Evolutionary conservation across 2,329 filamentous ascomycete species (phyloP).

Genomic region (Talaromyces sp.): DNA sequence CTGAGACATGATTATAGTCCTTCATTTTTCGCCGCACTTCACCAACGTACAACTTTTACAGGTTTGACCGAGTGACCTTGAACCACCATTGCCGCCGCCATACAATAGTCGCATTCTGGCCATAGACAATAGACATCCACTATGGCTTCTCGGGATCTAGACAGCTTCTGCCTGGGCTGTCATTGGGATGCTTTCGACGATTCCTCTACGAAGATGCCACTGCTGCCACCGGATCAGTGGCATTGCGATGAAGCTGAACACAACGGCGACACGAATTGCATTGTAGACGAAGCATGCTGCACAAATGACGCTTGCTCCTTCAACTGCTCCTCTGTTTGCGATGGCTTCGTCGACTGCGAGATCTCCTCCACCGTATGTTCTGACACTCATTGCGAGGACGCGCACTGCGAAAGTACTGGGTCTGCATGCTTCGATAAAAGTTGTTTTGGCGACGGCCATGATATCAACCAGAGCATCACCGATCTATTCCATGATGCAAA

Average conservation of each 20-base stretch:
- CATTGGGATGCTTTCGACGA: constrained; percentile 36
- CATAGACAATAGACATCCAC: not conserved
- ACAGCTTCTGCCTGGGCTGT: constrained; percentile 38
- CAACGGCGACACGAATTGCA: constrained; percentile 20
- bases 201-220: constrained; percentile 23
- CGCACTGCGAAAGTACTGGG: constrained; percentile 25
- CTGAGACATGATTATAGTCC: not conserved
- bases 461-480: constrained; percentile 25
- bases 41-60: not conserved
- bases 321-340: constrained; percentile 36
- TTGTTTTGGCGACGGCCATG: constrained; percentile 25
- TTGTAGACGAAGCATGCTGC: constrained; percentile 34
- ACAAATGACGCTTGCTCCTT: constrained; percentile 34
- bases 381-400: constrained; percentile 23
- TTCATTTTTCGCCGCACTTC: not conserved
- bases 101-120: not conserved
- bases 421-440: constrained; percentile 36
- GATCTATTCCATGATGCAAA: constrained; percentile 28
- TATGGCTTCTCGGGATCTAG: constrained; percentile 29
- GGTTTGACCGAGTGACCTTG: not conserved
- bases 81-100: not conserved
- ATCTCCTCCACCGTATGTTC: constrained; percentile 32
- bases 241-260: constrained; percentile 26
- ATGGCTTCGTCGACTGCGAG: constrained; percentile 38
- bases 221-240: constrained; percentile 24